Percentiles rank a stretch among this genome's conserved stretches.
These are phyloP conservation scores for Fragaria nilgerrensis DNA, from an alignment of 306 rosid genomes.

Conservation along the genomic window DNA sequence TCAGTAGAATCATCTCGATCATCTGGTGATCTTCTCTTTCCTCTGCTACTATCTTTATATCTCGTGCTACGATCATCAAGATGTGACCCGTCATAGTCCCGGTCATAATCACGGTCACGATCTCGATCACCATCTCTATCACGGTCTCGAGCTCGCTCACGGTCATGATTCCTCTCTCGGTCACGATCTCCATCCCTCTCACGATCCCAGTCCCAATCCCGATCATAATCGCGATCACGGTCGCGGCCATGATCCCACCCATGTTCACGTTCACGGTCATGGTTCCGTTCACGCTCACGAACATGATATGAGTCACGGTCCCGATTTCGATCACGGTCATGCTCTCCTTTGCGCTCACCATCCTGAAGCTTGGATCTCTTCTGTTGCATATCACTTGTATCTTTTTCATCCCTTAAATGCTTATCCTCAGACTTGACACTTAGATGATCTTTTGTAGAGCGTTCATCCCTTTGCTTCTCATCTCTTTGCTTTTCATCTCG, in stretches of 20 bases:
- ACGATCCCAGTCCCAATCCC: constrained; percentile 30
- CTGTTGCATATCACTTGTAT: constrained; percentile 52
- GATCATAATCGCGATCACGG: constrained; percentile 33
- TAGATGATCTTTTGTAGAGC: constrained; percentile 55
- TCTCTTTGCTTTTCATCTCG: constrained; percentile 66
- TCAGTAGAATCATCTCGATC: constrained; percentile 72
- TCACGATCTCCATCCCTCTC: constrained; percentile 59
- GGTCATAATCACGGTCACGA: constrained; percentile 38
- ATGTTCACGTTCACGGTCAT: constrained; percentile 35
- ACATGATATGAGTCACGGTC: constrained; percentile 35
- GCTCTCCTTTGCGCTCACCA: constrained; percentile 47
- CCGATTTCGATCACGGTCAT: constrained; percentile 36
- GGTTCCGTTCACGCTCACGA: constrained; percentile 47
- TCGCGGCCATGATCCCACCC: constrained; percentile 39
- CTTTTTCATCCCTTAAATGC: constrained; percentile 71
- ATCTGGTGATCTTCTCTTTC: constrained; percentile 77
- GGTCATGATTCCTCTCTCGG: constrained; percentile 53
- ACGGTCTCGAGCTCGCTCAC: constrained; percentile 50
- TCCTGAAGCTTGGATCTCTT: constrained; percentile 75
- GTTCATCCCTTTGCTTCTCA: constrained; percentile 73
- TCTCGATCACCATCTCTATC: constrained; percentile 52
- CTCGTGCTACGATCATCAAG: constrained; percentile 57
- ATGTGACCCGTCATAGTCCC: constrained; percentile 65
- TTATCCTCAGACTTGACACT: constrained; percentile 73
- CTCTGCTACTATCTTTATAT: constrained; percentile 67